phyloP scores from a whole-genome alignment of 1,284 basidiomycete genomes.

The Wallemia ichthyophaga region DNA sequence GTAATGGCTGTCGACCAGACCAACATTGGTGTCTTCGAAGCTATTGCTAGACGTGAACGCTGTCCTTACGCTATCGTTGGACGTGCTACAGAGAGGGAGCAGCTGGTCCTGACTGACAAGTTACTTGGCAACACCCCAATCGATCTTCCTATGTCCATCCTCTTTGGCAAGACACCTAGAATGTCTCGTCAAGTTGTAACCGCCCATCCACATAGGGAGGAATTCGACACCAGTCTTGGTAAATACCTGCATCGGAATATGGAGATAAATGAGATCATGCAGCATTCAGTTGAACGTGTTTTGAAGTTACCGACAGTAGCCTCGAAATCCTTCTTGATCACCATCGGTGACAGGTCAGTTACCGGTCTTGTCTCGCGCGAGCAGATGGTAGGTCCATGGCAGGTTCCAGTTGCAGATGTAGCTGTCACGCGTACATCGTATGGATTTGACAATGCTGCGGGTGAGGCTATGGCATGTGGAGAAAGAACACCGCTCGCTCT shows the following conservation, averaged over 20 bases:
- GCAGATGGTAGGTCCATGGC: conserved; percentile 98
- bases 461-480: conserved; percentile 94
- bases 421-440: conserved; percentile 85
- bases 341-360: conserved; percentile 82
- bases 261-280: conserved; percentile 21
- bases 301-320: conserved; percentile 72
- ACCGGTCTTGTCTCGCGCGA: conserved; percentile 84
- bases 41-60: conserved; percentile 56
- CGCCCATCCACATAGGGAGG: conserved; percentile 21
- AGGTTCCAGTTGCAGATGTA: conserved; percentile 90
- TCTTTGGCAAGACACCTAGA: conserved; percentile 88
- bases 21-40: conserved; percentile 27
- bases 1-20: conserved; percentile 51
- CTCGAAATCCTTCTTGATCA: conserved; percentile 91
- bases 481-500: conserved; percentile 83
- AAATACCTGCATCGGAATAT: conserved; percentile 27
- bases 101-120: conserved; percentile 67
- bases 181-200: conserved; percentile 50
- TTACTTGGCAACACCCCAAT: conserved; percentile 53
- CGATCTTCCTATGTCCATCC: conserved; percentile 67
- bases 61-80: conserved; percentile 84
- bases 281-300: conserved; percentile 41
- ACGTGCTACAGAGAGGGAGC: conserved; percentile 44
- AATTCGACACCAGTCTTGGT: conserved; percentile 42
- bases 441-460: conserved; percentile 46